Evolutionary conservation across 1,284 basidiomycete genomes (phyloP).

Genomic region (Mycena sp.): DNA sequence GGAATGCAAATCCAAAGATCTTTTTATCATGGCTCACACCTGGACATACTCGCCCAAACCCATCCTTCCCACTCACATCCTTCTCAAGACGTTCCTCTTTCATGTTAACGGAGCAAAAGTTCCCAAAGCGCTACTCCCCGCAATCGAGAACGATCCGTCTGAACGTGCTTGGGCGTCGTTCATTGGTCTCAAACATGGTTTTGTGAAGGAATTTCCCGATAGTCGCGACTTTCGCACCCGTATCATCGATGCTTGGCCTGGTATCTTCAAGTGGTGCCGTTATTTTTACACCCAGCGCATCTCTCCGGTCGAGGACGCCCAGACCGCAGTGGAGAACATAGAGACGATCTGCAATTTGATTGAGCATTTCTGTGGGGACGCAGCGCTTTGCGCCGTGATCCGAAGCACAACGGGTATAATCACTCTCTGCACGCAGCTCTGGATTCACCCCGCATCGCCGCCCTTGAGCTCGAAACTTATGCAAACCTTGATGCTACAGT

Average conservation of each 20-base stretch:
- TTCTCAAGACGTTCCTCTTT: conserved; percentile 2
- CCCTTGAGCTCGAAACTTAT: not conserved
- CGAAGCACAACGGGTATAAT: conserved; percentile 8
- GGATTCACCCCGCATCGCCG: conserved; percentile 9
- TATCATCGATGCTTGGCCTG: conserved; percentile 4
- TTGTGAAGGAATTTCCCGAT: not conserved
- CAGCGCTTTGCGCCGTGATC: not conserved
- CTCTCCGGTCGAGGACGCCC: not conserved
- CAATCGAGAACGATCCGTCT: not conserved
- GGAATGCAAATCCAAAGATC: not conserved
- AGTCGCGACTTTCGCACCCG: not conserved
- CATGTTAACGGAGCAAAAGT: not conserved
- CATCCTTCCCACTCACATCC: not conserved
- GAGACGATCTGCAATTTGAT: not conserved
- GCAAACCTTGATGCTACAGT: not conserved
- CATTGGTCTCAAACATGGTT: not conserved
- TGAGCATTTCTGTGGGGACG: not conserved
- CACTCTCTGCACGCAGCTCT: conserved; percentile 12
- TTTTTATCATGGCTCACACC: not conserved
- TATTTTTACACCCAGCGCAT: conserved; percentile 17
- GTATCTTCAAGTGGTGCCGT: conserved; percentile 15
- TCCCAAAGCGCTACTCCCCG: not conserved
- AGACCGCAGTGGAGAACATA: not conserved
- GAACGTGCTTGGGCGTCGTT: conserved; percentile 13
- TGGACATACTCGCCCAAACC: not conserved